phyloP scores from a whole-genome alignment of 2,329 filamentous ascomycete genomes.

The Reticulascus tulasneorum region DNA sequence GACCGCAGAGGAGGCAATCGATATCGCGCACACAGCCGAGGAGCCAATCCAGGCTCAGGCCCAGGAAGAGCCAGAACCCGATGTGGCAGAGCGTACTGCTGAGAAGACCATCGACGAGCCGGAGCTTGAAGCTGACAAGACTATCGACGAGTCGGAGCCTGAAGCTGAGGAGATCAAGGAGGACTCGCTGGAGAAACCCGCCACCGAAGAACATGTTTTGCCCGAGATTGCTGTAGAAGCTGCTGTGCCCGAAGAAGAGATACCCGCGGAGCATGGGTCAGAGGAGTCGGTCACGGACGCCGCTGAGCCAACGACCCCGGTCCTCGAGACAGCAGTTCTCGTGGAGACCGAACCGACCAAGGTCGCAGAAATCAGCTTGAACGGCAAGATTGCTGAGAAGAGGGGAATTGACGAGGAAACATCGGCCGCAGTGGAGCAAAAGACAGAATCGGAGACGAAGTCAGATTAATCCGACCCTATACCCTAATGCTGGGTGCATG shows the following conservation, averaged over 20 bases:
- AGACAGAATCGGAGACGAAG: no score
- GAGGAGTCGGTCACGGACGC: no score
- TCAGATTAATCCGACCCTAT: no score
- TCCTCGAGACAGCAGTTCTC: background rate
- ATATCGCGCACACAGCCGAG: constrained; percentile 15
- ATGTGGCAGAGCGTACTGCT: no score
- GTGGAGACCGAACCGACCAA: background rate
- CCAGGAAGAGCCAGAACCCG: constrained; percentile 5
- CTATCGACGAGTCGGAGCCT: background rate
- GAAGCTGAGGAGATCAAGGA: constrained; percentile 4
- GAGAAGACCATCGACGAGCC: background rate
- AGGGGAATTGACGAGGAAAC: constrained; percentile 11
- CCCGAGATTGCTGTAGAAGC: constrained; percentile 8
- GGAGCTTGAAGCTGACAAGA: background rate
- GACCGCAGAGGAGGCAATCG: constrained; percentile 12
- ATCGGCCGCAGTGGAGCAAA: no score
- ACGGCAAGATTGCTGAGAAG: constrained; percentile 9
- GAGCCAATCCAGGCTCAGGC: constrained; percentile 3
- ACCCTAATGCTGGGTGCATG: no score
- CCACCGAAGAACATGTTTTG: background rate
- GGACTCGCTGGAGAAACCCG: constrained; percentile 7
- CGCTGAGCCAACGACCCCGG: background rate
- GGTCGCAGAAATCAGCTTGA: background rate
- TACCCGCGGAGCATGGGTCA: no score
- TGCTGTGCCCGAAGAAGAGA: constrained; percentile 1